Base-by-base conservation (phyloP, 768 basidiomycete genomes). In the Lactifluus echinatus region DNA sequence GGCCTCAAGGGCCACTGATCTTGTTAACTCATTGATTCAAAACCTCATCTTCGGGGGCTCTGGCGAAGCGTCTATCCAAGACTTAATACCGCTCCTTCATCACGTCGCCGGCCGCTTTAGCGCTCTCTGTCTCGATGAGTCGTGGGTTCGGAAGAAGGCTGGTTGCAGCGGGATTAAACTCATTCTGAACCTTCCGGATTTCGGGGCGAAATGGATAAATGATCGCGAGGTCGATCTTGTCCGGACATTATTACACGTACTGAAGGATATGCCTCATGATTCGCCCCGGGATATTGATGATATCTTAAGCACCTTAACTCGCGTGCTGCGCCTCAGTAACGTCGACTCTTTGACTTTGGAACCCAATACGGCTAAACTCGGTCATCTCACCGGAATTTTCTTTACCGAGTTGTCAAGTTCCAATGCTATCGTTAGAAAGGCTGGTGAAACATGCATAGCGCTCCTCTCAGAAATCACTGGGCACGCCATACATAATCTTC, bases 191-290 rank as follows among this genome's bases (percentile, higher is more conserved):
- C 82, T 85, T 17, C 79, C 86, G 1, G 80, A 83, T 12, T 70
- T 96, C 39, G 87, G 86, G 17, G 74, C 79, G 47, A 81, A 79
- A 62, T 93, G 93, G 89, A 78, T 92, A 53, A 78, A 80, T 59
- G 89, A 94, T 53, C 84, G 92, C 47, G 89, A 95, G 68, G 78
- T 89, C 29, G 95, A 98, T 62, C 82, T 96, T 60, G 81, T 93
- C 52, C 88, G 93, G 50, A 92, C 89, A 4, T 78, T 98, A 24
- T 76, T 97, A 29, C 91, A 93, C 65, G 85, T 94, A 59, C 75
- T 99, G 47, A 96, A 98, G 68, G 95, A 98, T 67, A 87, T 96
- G 65, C 93, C 95, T 0, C 80, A 82, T 61, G 94, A 97, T 64
- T 77, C 93, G 21, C 90, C 93, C 15, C 81, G 82, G 6, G 84